Percentiles rank a stretch among this genome's conserved stretches.
Evolutionary conservation across 306 rosid species (phyloP).

Genomic region (Mimosa pudica): DNA sequence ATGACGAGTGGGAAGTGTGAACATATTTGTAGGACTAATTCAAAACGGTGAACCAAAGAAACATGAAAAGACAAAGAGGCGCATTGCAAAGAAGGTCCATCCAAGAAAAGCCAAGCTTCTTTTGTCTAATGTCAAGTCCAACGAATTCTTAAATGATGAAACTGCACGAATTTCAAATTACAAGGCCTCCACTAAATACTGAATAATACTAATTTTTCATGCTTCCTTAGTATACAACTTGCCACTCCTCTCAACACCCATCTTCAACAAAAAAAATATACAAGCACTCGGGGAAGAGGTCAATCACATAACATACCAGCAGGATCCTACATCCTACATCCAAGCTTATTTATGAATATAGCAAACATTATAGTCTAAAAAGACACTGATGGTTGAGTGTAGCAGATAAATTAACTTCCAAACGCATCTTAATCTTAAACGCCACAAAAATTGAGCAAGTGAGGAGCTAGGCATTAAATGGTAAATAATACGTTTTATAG

Average conservation of each 20-base stretch:
- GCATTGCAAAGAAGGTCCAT: background rate
- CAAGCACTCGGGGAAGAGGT: background rate
- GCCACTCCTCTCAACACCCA: background rate
- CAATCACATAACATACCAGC: background rate
- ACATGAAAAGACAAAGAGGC: background rate
- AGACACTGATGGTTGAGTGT: background rate
- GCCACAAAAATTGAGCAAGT: background rate
- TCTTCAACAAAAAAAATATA: background rate
- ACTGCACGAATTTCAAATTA: background rate
- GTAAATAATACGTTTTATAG: background rate
- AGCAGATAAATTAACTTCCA: background rate
- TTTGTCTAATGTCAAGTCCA: background rate
- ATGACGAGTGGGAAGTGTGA: no score
- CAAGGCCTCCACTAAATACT: background rate
- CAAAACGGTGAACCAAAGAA: background rate
- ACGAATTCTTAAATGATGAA: background rate
- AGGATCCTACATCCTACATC: background rate
- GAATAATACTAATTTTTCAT: background rate
- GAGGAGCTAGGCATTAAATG: background rate
- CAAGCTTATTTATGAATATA: background rate
- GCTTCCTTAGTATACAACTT: background rate
- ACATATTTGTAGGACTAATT: background rate
- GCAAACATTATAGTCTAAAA: background rate
- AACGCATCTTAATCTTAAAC: background rate
- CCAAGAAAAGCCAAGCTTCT: background rate